Evolutionary conservation across 768 basidiomycete genomes (phyloP).

Genomic region (Podaxis sp.): DNA sequence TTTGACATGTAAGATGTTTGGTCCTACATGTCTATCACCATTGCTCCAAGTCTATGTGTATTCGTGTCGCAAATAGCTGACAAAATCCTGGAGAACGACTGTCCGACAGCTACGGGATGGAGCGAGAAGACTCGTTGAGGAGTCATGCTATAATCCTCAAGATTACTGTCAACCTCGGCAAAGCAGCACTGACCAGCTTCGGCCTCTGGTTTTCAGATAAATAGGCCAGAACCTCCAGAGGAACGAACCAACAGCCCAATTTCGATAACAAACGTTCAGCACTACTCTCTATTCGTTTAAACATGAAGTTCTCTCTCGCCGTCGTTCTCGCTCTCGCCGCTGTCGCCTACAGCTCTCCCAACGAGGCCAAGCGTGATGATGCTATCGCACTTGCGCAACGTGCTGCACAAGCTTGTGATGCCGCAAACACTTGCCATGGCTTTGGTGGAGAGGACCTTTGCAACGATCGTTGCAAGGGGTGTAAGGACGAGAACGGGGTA

Average conservation of each 20-base stretch:
- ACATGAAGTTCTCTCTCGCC: slow-evolving; percentile 1
- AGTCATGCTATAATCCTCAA: not conserved
- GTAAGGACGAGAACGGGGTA: not conserved
- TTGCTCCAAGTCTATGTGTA: not conserved
- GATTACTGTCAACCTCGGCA: not conserved
- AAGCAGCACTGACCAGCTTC: not conserved
- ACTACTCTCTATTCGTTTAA: not conserved
- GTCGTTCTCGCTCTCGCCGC: not conserved
- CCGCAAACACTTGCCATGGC: not conserved
- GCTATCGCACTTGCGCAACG: not conserved
- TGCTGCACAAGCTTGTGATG: not conserved
- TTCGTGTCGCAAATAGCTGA: not conserved
- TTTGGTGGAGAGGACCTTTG: not conserved
- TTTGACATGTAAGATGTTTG: not conserved
- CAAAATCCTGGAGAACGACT: not conserved
- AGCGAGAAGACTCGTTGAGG: not conserved
- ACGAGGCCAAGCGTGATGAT: not conserved
- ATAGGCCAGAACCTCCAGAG: not conserved
- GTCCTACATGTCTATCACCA: not conserved
- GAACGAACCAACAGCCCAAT: not conserved
- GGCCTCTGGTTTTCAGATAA: not conserved
- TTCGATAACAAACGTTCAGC: not conserved
- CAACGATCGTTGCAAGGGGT: not conserved
- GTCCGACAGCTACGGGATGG: not conserved
- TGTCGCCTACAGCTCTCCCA: not conserved